phyloP scores from a whole-genome alignment of 2,329 filamentous ascomycete genomes.

The Aureobasidium melanogenum region DNA sequence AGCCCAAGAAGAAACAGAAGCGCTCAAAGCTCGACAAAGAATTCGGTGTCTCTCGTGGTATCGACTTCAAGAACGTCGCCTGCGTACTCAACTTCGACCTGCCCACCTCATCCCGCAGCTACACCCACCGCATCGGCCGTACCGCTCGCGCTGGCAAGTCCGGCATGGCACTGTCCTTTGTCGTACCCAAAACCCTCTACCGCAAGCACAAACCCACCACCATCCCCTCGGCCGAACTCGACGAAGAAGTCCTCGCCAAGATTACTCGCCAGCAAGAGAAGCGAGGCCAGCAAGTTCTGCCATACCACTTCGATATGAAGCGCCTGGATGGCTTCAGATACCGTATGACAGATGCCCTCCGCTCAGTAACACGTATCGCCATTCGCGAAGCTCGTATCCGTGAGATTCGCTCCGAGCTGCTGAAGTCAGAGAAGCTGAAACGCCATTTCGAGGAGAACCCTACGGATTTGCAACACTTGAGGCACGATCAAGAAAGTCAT shows the following conservation, averaged over 20 bases:
- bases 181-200: constrained; percentile 71
- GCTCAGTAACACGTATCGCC: constrained; percentile 80
- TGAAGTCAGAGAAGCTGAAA: constrained; percentile 90
- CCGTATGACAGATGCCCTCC: constrained; percentile 83
- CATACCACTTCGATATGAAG: constrained; percentile 90
- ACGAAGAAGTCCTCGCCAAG: constrained; percentile 74
- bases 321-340: constrained; percentile 92
- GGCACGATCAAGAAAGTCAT: constrained; percentile 82
- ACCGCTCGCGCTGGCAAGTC: constrained; percentile 85
- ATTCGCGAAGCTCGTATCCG: constrained; percentile 82
- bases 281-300: constrained; percentile 70
- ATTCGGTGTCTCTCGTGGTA: constrained; percentile 89
- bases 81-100: constrained; percentile 97
- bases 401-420: constrained; percentile 78
- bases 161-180: constrained; percentile 93
- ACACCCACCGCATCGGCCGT: constrained; percentile 92
- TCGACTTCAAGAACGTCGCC: constrained; percentile 93
- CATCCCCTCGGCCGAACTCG: constrained; percentile 64
- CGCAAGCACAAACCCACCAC: constrained; percentile 85
- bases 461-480: constrained; percentile 72
- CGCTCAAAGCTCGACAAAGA: constrained; percentile 65
- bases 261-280: constrained; percentile 73
- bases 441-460: constrained; percentile 97
- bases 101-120: constrained; percentile 77
- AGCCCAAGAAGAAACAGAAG: constrained; percentile 49